These are phyloP conservation scores for Botryotinia calthae DNA, from an alignment of 2,329 filamentous ascomycete genomes.

Conservation along the genomic window DNA sequence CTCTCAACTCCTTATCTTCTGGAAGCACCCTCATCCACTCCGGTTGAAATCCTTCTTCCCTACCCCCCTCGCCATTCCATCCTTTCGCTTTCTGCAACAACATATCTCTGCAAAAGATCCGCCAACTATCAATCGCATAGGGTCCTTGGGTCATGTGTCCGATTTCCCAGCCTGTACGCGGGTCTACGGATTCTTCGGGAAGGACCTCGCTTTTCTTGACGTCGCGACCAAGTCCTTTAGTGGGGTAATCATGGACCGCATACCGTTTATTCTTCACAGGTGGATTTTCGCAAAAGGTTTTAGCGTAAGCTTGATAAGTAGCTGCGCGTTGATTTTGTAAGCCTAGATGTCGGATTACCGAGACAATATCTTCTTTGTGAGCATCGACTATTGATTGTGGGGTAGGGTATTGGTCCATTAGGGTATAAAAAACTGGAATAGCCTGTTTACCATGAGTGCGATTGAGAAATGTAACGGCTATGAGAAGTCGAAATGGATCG, in stretches of 20 bases:
- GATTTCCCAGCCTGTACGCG: constrained; percentile 66
- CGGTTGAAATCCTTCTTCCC: constrained; percentile 63
- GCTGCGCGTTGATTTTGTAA: constrained; percentile 65
- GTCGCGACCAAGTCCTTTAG: constrained; percentile 48
- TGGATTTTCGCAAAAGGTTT: constrained; percentile 59
- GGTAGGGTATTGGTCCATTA: constrained; percentile 68
- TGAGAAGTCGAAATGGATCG: constrained; percentile 75
- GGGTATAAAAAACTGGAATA: constrained; percentile 69
- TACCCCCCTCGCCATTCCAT: constrained; percentile 65
- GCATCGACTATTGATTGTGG: constrained; percentile 60
- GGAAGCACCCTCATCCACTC: constrained; percentile 90
- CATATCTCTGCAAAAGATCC: constrained; percentile 85
- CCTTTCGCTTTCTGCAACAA: constrained; percentile 63
- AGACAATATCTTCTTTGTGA: constrained; percentile 53
- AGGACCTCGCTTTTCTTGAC: constrained; percentile 48
- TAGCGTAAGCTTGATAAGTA: constrained; percentile 68
- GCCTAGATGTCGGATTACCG: constrained; percentile 67
- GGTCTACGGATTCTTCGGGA: constrained; percentile 42
- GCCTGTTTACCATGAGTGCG: constrained; percentile 72
- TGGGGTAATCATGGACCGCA: constrained; percentile 55
- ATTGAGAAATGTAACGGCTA: constrained; percentile 83
- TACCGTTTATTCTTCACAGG: constrained; percentile 59
- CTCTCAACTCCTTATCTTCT: constrained; percentile 82
- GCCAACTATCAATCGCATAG: constrained; percentile 87
- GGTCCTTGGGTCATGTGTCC: constrained; percentile 78